Base-by-base conservation (phyloP, 768 basidiomycete species). In the Chalciporus sphaerocephalus region DNA sequence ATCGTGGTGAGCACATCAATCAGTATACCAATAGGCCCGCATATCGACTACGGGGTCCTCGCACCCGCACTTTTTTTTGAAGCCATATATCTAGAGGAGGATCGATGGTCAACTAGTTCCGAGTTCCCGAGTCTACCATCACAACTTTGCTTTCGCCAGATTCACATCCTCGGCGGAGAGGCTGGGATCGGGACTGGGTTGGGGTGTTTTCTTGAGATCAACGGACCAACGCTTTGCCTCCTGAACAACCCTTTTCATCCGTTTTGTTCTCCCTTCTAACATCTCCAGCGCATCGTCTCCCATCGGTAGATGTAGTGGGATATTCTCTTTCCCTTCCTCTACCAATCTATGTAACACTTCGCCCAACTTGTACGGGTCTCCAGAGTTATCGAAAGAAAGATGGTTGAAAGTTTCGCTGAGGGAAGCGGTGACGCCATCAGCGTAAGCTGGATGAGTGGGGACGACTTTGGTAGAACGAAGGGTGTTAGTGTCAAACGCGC, bases 301-400 rank as follows among this genome's bases (percentile, higher is more conserved):
- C 10, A 49, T 46, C 6, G 47, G 51, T 21, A 59, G 30, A 15
- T 32, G 40, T 13, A 46, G 5, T 0, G 52, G 38, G 2, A 54
- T 33, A 11, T 45, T 47, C 5, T 38, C 20, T n/a, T 42, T 46
- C 5, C 43, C 2, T 4, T 24, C 36, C 2, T 18, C 25, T 7
- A 22, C 47, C 20, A 57, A 12, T 4, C 18, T 41, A 7, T 40
- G 18, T 0, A 54, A 33, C 13, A 17, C 15, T 8, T 51, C 46
- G 21, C 42, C 52, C 33, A 53, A 58, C 16, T 54, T 57, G 39
- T 32, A 25, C 5, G 46, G 53, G 34, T 58, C 53, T 9, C 48
- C 54, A 5, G 12, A 15, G 28, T 12, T 30, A 5, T 34, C 42
- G 10, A 40, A 49, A 3, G 40, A 18, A 20, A 28, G 33, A 2